phyloP scores from a whole-genome alignment of 495 filamentous ascomycete genomes.

The Delitschia confertaspora region DNA sequence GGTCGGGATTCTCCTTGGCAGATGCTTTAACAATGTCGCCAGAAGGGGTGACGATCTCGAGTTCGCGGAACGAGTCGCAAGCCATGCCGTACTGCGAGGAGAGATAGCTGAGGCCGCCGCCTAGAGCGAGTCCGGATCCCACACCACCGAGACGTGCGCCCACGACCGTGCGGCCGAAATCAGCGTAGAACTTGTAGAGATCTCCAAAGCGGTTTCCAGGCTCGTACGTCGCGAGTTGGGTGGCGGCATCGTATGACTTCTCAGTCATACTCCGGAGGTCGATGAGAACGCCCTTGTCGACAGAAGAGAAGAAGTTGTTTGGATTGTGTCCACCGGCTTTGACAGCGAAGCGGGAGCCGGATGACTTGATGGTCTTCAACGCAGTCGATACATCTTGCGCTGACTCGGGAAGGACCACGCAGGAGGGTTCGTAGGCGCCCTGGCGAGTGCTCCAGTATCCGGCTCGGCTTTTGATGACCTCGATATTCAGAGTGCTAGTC shows the following conservation, averaged over 20 bases:
- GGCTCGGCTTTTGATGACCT: no score
- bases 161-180: conserved; percentile 16
- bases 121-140: conserved; percentile 16
- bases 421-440: conserved; percentile 15
- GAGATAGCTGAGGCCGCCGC: conserved; percentile 21
- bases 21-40: conserved; percentile 47
- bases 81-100: conserved; percentile 42
- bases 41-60: conserved; percentile 44
- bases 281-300: conserved; percentile 18
- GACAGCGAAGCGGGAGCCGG: conserved; percentile 14
- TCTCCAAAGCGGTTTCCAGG: no score
- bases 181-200: no score
- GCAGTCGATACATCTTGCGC: conserved; percentile 16
- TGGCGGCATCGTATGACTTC: conserved; percentile 17
- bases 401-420: conserved; percentile 20
- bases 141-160: conserved; percentile 17
- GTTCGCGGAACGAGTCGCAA: conserved; percentile 42
- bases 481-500: no score
- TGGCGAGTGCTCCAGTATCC: conserved; percentile 20
- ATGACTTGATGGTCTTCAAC: conserved; percentile 10
- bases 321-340: conserved; percentile 26
- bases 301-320: conserved; percentile 21
- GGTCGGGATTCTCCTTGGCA: conserved; percentile 42
- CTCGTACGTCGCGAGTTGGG: no score
- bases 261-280: no score